These are phyloP conservation scores for Gnomoniopsis smithogilvyi DNA, from an alignment of 2,329 filamentous ascomycete genomes.

Conservation along the genomic window DNA sequence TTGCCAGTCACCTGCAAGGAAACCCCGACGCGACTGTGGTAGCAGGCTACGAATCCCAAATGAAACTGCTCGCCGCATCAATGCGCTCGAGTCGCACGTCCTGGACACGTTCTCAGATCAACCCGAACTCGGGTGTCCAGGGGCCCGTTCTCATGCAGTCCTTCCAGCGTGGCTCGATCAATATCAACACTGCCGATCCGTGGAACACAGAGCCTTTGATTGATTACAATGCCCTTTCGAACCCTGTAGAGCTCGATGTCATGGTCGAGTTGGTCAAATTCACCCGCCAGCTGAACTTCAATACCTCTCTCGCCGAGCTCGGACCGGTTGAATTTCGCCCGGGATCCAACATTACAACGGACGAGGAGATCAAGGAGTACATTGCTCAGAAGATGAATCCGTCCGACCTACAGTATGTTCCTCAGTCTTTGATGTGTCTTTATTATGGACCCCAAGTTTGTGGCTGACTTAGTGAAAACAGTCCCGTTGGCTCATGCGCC, in stretches of 20 bases:
- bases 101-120: slow-evolving; percentile 29
- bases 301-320: slow-evolving; percentile 31
- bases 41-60: slow-evolving; percentile 35
- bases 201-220: slow-evolving; percentile 32
- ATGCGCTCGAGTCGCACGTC: slow-evolving; percentile 32
- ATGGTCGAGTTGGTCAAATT: slow-evolving; percentile 36
- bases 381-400: too few species aligned
- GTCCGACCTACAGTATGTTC: too few species aligned
- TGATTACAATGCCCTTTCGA: slow-evolving; percentile 36
- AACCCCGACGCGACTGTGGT: slow-evolving; percentile 30
- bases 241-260: slow-evolving; percentile 35
- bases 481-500: slow-evolving; percentile 34
- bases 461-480: too few species aligned
- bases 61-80: slow-evolving; percentile 32
- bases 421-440: too few species aligned
- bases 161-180: slow-evolving; percentile 34
- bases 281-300: slow-evolving; percentile 31
- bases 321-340: slow-evolving; percentile 31
- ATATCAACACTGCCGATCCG: slow-evolving; percentile 36
- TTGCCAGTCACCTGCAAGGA: slow-evolving; percentile 28
- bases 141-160: slow-evolving; percentile 8
- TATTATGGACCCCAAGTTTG: too few species aligned
- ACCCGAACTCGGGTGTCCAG: slow-evolving; percentile 20
- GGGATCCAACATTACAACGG: slow-evolving; percentile 27
- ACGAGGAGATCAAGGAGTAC: slow-evolving; percentile 29